Evolutionary conservation across 2,329 filamentous ascomycete species (phyloP).

Genomic region (Clarireedia sp.): DNA sequence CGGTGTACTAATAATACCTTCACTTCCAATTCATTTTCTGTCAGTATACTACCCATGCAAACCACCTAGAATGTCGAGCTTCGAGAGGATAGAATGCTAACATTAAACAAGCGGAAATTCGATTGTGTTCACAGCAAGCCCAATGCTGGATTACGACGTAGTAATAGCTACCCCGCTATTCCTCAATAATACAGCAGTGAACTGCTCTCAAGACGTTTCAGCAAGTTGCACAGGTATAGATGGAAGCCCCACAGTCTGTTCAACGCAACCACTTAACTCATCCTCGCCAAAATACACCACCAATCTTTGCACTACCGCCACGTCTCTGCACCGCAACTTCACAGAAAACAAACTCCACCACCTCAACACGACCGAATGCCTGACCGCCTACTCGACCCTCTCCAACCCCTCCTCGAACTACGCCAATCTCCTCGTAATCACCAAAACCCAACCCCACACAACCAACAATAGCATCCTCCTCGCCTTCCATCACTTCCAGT

Average conservation of each 20-base stretch:
- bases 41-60: constrained; percentile 11
- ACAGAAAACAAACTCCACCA: constrained; percentile 9
- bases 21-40: constrained; percentile 23
- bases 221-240: constrained; percentile 12
- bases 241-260: not conserved
- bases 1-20: constrained; percentile 14
- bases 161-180: constrained; percentile 16
- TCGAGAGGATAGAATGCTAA: not conserved
- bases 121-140: constrained; percentile 16
- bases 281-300: not conserved
- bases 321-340: constrained; percentile 2
- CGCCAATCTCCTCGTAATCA: constrained; percentile 18
- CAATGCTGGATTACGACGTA: constrained; percentile 18
- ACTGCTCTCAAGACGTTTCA: not conserved
- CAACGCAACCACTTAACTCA: not conserved
- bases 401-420: constrained; percentile 10
- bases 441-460: constrained; percentile 12
- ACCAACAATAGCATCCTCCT: constrained; percentile 14
- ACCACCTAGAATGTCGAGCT: not conserved
- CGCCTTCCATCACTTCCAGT: constrained; percentile 15
- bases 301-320: constrained; percentile 1
- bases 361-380: constrained; percentile 17
- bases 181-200: not conserved
- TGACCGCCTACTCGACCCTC: constrained; percentile 15
- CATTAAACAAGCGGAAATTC: constrained; percentile 16